Evolutionary conservation across 805 yeast genomes (phyloP).

Genomic region (Kodamaea leandrae): DNA sequence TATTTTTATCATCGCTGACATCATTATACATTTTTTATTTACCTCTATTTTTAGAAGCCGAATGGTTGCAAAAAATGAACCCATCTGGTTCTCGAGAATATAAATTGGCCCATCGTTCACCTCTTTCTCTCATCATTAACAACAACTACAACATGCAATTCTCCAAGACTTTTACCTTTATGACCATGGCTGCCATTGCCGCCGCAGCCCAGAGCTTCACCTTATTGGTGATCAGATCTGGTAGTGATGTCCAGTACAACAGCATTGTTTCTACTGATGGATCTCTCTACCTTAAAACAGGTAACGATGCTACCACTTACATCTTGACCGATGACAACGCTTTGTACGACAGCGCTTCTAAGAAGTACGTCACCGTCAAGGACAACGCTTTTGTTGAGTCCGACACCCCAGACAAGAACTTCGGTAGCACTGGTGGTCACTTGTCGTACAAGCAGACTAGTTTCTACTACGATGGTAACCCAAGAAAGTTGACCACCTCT

Average conservation of each 20-base stretch:
- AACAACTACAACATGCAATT: conserved; percentile 4
- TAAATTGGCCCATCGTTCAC: too few relatives aligned
- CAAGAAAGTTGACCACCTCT: background rate
- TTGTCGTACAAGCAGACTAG: conserved; percentile 9
- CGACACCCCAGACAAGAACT: conserved; percentile 11
- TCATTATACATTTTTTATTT: background rate
- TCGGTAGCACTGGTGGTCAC: conserved; percentile 14
- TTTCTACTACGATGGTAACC: background rate
- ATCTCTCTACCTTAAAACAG: conserved; percentile 10
- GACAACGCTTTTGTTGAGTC: conserved; percentile 8
- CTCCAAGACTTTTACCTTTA: conserved; percentile 16
- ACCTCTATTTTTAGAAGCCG: background rate
- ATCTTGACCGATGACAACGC: conserved; percentile 23
- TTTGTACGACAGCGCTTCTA: conserved; percentile 18
- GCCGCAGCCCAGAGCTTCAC: conserved; percentile 22
- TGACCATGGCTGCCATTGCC: conserved; percentile 21
- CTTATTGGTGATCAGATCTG: conserved; percentile 24
- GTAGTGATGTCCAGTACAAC: conserved; percentile 24
- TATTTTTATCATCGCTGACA: background rate
- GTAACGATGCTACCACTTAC: conserved; percentile 14
- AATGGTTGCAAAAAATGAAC: too few relatives aligned
- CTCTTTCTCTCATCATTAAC: background rate
- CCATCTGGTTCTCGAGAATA: too few relatives aligned
- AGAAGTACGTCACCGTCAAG: conserved; percentile 17
- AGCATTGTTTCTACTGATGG: conserved; percentile 11